Conservation (phyloP, 2,329 filamentous ascomycete genomes). For the Alternaria arbusti region DNA sequence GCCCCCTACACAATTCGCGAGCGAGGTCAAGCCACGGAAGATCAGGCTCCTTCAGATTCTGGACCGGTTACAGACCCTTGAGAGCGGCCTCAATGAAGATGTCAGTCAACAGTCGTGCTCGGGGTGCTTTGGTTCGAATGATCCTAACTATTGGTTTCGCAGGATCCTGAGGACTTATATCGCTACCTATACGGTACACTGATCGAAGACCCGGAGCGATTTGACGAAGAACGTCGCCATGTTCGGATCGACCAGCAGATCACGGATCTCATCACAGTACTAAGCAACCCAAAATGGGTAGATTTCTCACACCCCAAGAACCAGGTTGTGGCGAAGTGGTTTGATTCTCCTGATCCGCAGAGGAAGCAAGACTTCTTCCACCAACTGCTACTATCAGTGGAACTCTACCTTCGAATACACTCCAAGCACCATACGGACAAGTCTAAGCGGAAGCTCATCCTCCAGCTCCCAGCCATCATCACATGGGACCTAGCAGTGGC, state of each 20-base stretch:
- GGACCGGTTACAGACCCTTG: slow-evolving; percentile 51
- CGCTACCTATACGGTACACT: slow-evolving; percentile 71
- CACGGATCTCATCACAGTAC: slow-evolving; percentile 71
- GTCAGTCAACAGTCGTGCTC: slow-evolving; percentile 40
- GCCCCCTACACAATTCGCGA: slow-evolving; percentile 64
- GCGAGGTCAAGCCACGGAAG: slow-evolving; percentile 65
- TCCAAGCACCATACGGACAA: slow-evolving; percentile 66
- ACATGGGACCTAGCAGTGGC: slow-evolving; percentile 77
- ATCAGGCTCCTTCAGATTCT: slow-evolving; percentile 61
- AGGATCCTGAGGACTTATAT: slow-evolving; percentile 53
- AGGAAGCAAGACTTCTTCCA: slow-evolving; percentile 74
- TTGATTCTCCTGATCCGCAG: slow-evolving; percentile 64
- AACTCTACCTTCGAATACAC: slow-evolving; percentile 74
- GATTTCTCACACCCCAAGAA: slow-evolving; percentile 74
- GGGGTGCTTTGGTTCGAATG: slow-evolving; percentile 17
- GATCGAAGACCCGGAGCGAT: slow-evolving; percentile 70
- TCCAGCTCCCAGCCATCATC: slow-evolving; percentile 71
- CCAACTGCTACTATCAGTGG: slow-evolving; percentile 75
- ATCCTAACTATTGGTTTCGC: slow-evolving; percentile 43
- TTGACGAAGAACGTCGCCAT: slow-evolving; percentile 61
- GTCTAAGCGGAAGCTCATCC: slow-evolving; percentile 69
- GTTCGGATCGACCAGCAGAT: slow-evolving; percentile 72
- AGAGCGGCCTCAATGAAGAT: slow-evolving; percentile 52
- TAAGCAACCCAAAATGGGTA: slow-evolving; percentile 74
- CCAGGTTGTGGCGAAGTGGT: slow-evolving; percentile 76